These are phyloP conservation scores for Tolypocladium tundrense DNA, from an alignment of 2,329 filamentous ascomycete genomes.

Conservation along the genomic window DNA sequence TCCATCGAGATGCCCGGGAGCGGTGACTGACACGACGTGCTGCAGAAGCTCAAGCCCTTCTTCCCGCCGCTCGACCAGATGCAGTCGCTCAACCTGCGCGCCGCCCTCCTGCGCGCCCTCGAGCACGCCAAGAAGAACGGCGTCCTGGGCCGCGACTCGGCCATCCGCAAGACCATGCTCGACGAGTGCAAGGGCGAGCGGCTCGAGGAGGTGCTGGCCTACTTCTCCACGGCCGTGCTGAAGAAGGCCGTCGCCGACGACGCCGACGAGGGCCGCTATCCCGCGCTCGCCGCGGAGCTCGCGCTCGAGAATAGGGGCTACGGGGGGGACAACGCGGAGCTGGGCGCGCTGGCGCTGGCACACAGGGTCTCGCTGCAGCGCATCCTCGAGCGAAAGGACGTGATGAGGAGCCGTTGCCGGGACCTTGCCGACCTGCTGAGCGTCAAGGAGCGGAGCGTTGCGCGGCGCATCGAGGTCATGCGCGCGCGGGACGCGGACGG, in stretches of 20 bases:
- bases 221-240: constrained; percentile 75
- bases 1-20: too few relatives aligned
- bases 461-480: constrained; percentile 39
- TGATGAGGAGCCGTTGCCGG: constrained; percentile 45
- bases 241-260: constrained; percentile 51
- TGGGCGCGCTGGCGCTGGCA: constrained; percentile 61
- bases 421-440: constrained; percentile 57
- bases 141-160: constrained; percentile 64
- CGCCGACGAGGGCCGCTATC: constrained; percentile 24
- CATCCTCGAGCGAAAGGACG: constrained; percentile 48
- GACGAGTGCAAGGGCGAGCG: constrained; percentile 92
- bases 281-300: constrained; percentile 41
- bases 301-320: constrained; percentile 51
- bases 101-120: constrained; percentile 70
- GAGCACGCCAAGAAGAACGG: constrained; percentile 85
- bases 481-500: constrained; percentile 17
- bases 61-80: constrained; percentile 85
- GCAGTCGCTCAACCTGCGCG: constrained; percentile 82
- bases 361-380: constrained; percentile 58
- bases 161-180: constrained; percentile 87
- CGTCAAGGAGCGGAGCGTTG: constrained; percentile 49
- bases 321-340: constrained; percentile 38
- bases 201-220: constrained; percentile 74
- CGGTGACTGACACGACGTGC: too few relatives aligned
- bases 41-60: constrained; percentile 75